Base-by-base conservation (phyloP, 768 basidiomycete species). In the Postia placenta region DNA sequence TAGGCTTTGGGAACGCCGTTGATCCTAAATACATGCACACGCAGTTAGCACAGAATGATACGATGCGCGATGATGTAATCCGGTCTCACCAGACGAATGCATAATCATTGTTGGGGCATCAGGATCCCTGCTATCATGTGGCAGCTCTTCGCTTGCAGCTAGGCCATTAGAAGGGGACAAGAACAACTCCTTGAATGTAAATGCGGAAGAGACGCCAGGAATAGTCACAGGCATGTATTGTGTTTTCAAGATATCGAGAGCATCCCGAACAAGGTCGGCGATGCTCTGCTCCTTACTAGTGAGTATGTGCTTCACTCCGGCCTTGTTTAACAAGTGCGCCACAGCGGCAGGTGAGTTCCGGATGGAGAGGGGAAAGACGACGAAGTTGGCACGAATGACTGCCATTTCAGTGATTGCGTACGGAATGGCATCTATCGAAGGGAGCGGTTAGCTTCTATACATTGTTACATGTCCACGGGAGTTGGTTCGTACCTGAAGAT, bases 351-450 rank as follows among this genome's bases (percentile, higher is more conserved):
- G 60, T 11, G 71, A 67, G 54, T 68, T 68, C 3, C 67, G 58
- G 3, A 57, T 54, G 5, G 68, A 66, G 40, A 70, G 55, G 0
- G 68, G 67, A 53, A 72, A 72, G 0, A 61, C 53, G 24, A 40
- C 49, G 39, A 49, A 33, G 4, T 55, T 59, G 12, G 55, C 51
- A 17, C 57, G 45, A 15, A 60, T 43, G 12, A 59, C 36, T 9
- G 59, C 61, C 20, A 57, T 22, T 5, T 52, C 40, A 25, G 45
- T 46, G 6, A 48, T 45, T 12, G 45, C 46, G 55, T 59, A 60
- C 17, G 56, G 51, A 40, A 60, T 51, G 11, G 54, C 51, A 42
- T 73, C 71, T 57, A n/a, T n/a, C n/a, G n/a, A n/a, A n/a, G 48
- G 4, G 19, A 9, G 24, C 24, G 27, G 2, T 35, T 35, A 9